Base-by-base conservation (phyloP, 345 rosid genomes). In the Eutrema heterophyllum region DNA sequence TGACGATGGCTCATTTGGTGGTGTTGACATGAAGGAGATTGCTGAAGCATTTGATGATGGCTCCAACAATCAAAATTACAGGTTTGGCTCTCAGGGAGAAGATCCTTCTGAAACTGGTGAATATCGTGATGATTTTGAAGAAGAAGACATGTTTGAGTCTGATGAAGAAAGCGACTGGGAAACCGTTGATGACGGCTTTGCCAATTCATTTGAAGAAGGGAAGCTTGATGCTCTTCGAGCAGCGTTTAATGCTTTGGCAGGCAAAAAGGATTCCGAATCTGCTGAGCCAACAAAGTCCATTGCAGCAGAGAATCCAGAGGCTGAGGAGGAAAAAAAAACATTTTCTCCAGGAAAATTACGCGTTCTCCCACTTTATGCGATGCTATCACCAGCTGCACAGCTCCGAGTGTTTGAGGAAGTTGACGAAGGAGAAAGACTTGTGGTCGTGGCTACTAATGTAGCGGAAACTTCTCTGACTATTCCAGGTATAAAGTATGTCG, bases 391-490 rank as follows among this genome's bases (percentile, higher is more conserved):
- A 75, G 87, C 84, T 55, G 90, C 86, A 62, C 98, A 93, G 84
- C 90, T 93, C 21, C 84, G 70, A 61, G 89, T 93, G 55, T 93
- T 91, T 73, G 96, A 88, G 36, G 83, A 88, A 56, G 84, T 87
- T 30, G 84, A 88, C 73, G 89, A 91, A 84, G 97, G 87, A 64
- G 92, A 88, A 78, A 81, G 89, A 63, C 91, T 93, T 45, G 94
- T 93, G 69, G 90, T 93, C 49, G 83, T 91, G 68, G 92, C 98
- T 4, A 93, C 98, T n/a, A 93, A 93, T 85, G 98, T 91, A 61
- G 97, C 97, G 0, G 98, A 93, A 83, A 93, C 98, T 35, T 93
- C 98, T 41, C 80, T 93, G 53, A 93, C 98, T 3, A 94, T 91
- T 67, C 98, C 97, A 1, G 95, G 95, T 32, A 89, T 94, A 76